These are phyloP conservation scores for Fragilariopsis cylindrus DNA, from an alignment of 108 stramenopile genomes.

Conservation along the genomic window DNA sequence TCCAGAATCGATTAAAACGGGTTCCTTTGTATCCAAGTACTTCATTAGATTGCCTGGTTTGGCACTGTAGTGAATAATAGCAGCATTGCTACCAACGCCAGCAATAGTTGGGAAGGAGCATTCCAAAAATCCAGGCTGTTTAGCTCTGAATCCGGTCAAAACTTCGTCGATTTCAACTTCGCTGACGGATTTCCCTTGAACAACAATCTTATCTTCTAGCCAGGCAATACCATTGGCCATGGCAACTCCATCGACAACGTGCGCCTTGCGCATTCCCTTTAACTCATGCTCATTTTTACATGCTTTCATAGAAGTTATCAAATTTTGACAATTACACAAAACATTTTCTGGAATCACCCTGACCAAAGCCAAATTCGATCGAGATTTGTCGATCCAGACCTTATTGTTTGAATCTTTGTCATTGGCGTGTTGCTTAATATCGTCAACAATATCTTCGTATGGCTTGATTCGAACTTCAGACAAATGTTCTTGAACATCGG, in stretches of 20 bases:
- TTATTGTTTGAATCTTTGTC: constrained; percentile 36
- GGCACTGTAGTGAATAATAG: constrained; percentile 96
- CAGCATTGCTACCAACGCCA: constrained; percentile 94
- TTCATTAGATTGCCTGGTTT: constrained; percentile 65
- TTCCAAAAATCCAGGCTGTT: constrained; percentile 79
- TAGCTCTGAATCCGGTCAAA: constrained; percentile 76
- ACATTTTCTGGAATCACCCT: constrained; percentile 58
- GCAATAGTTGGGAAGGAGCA: constrained; percentile 95
- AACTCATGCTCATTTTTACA: constrained; percentile 92
- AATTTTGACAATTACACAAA: constrained; percentile 71
- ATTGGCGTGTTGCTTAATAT: constrained; percentile 58
- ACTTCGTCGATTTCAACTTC: constrained; percentile 90
- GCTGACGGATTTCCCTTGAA: constrained; percentile 62
- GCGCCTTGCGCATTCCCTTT: constrained; percentile 90
- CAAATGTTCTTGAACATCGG: constrained; percentile 60
- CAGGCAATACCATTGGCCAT: constrained; percentile 91
- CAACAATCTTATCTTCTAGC: constrained; percentile 74
- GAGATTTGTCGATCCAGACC: constrained; percentile 71
- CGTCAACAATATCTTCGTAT: constrained; percentile 67
- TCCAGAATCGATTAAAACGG: constrained; percentile 92
- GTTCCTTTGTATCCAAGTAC: constrained; percentile 63
- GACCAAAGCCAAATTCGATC: constrained; percentile 64
- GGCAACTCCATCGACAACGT: constrained; percentile 95
- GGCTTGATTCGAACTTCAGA: constrained; percentile 60
- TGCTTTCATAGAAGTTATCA: constrained; percentile 91